Evolutionary conservation across 2,329 filamentous ascomycete genomes (phyloP).

Genomic region (Aspergillus sp.): DNA sequence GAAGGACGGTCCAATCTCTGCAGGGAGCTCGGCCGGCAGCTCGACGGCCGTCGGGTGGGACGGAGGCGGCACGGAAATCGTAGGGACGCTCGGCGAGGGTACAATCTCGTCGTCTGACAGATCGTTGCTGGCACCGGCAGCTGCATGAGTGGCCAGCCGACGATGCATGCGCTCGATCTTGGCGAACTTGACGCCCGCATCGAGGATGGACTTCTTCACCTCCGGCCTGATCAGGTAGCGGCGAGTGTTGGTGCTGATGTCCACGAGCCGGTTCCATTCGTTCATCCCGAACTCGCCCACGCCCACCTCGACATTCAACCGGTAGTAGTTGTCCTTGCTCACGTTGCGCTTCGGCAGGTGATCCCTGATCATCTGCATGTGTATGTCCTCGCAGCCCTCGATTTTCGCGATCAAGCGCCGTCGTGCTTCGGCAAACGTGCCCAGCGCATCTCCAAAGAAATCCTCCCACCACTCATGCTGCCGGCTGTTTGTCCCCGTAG

Average conservation of each 20-base stretch:
- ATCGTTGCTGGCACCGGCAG: conserved; percentile 18
- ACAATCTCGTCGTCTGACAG: conserved; percentile 20
- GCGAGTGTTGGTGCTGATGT: conserved; percentile 87
- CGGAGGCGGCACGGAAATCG: conserved; percentile 27
- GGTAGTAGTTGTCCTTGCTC: conserved; percentile 83
- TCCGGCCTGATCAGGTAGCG: conserved; percentile 66
- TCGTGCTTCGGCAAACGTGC: conserved; percentile 84
- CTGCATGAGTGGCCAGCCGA: conserved; percentile 49
- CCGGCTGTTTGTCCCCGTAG: conserved; percentile 57
- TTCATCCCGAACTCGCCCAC: conserved; percentile 99
- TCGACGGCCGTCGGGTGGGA: conserved; percentile 46
- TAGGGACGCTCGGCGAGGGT: conserved; percentile 15
- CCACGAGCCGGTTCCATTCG: conserved; percentile 87
- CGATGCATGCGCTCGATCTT: conserved; percentile 71
- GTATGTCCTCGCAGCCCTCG: conserved; percentile 85
- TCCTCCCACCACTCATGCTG: conserved; percentile 85
- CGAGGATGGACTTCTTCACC: conserved; percentile 67
- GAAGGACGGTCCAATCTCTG: conserved; percentile 24
- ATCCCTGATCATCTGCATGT: conserved; percentile 74
- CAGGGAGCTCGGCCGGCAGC: conserved; percentile 46
- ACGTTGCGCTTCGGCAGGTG: conserved; percentile 69
- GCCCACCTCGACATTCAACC: conserved; percentile 92
- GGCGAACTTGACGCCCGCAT: conserved; percentile 69
- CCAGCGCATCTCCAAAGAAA: conserved; percentile 60
- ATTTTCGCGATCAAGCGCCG: conserved; percentile 81